A percentile compares a stretch with the other conserved stretches of the same genome.
Evolutionary conservation across 2,329 filamentous ascomycete genomes (phyloP).

Genomic region (Alternaria brassicae): DNA sequence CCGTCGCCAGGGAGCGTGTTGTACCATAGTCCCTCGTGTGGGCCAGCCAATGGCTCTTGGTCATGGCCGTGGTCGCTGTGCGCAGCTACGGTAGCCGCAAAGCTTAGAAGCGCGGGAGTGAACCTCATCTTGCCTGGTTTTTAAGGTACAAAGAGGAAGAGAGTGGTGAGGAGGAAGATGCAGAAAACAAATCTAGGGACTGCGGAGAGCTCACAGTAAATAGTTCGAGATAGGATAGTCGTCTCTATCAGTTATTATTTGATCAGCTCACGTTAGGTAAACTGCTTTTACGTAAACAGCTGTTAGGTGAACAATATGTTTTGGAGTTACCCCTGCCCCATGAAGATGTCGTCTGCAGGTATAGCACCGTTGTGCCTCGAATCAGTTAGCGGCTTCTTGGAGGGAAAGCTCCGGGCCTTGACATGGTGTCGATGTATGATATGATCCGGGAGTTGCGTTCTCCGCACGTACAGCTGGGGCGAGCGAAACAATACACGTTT

Average conservation of each 20-base stretch:
- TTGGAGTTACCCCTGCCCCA: conserved; percentile 37
- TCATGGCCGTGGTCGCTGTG: conserved; percentile 65
- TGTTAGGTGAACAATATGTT: conserved; percentile 43
- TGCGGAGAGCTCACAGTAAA: conserved; percentile 27
- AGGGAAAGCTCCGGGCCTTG: conserved; percentile 15
- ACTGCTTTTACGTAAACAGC: conserved; percentile 46
- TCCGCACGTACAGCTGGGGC: not conserved
- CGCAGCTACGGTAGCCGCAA: conserved; percentile 62
- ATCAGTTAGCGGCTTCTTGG: conserved; percentile 27
- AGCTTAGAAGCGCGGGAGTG: conserved; percentile 35
- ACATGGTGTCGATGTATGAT: conserved; percentile 7
- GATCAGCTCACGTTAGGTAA: conserved; percentile 47
- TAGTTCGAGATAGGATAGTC: conserved; percentile 23
- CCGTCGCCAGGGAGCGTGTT: conserved; percentile 83
- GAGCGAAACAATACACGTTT: not conserved
- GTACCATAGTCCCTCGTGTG: conserved; percentile 80
- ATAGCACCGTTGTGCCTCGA: conserved; percentile 24
- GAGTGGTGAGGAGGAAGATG: conserved; percentile 3
- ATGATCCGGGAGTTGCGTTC: not conserved
- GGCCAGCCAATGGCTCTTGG: conserved; percentile 70
- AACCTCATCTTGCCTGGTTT: conserved; percentile 37
- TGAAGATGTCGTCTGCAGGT: conserved; percentile 32
- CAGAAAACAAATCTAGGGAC: conserved; percentile 1
- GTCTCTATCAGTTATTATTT: conserved; percentile 37
- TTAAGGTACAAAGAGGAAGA: conserved; percentile 1